Evolutionary conservation across 225 moss, liverwort and hornwort genomes (phyloP), one percentile per base, ranked within the genome.

Genomic region (Ulota crispa): DNA sequence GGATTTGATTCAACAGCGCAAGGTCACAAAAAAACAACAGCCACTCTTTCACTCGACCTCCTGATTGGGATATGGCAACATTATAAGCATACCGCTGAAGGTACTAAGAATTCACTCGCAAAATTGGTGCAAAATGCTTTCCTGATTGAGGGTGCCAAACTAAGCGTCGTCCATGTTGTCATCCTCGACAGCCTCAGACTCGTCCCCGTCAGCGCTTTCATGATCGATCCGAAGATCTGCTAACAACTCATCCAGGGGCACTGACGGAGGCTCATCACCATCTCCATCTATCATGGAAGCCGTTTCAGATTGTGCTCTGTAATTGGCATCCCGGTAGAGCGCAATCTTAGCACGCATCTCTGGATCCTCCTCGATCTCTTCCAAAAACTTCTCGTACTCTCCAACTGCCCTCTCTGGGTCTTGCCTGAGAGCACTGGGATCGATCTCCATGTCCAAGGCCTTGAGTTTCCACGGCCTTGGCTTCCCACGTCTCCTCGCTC

Each of bases 381-480:
- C 94, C 93, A 99, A 83, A 82, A 99, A 99, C 85, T 72, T 92
- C 88, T 99, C 98, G 73, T 93, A 99, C 28, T 99, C 95, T 2
- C 81, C 87, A 55, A 85, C 88, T 54, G 83, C 91, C 86, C 88
- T 94, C 30, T 86, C 83, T 31, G 94, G 93, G 68, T 96, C 98
- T 68, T 91, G 92, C 76, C 89, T 89, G 60, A 88, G 84, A 50
- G 89, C 91, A 37, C 84, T 88, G n/a, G 94, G 94, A 62, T 90
- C 98, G 65, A 93, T 81, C 68, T 99, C 98, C 93, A 94, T 94
- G 73, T 90, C 92, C 85, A 99, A 84, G 24, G 85, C 89, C 87
- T 99, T 99, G 16, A 99, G 92, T 89, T 95, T 99, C 98, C 98
- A 99, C 18, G 98, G 90, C 26, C 98, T 92, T 31, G 98, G 90